phyloP scores from a whole-genome alignment of 108 stramenopile species.

The Nitzschia sp. region DNA sequence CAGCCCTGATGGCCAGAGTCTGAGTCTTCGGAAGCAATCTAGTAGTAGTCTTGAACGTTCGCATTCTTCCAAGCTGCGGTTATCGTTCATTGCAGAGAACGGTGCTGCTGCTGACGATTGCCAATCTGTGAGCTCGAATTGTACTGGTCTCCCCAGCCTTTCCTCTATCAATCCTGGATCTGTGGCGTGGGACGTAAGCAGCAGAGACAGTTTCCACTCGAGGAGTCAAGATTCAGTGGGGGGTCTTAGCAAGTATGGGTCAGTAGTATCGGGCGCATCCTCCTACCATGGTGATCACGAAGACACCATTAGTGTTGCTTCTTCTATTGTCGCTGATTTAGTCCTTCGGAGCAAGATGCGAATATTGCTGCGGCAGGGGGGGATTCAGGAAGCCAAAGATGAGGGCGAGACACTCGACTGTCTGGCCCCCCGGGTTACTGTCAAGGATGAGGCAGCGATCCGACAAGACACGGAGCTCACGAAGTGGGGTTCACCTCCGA shows the following conservation, averaged over 20 bases:
- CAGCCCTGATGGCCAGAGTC: too few relatives aligned
- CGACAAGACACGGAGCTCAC: not conserved
- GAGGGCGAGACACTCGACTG: not conserved
- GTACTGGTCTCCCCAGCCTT: conserved; percentile 6
- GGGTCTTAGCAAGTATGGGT: not conserved
- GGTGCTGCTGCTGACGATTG: not conserved
- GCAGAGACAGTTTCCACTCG: not conserved
- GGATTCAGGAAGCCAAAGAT: not conserved
- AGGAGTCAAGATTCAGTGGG: not conserved
- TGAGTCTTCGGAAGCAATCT: too few relatives aligned
- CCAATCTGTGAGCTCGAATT: not conserved
- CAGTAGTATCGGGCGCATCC: not conserved
- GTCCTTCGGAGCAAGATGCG: conserved; percentile 1
- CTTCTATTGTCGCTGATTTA: not conserved
- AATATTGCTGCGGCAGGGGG: not conserved
- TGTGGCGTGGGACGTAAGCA: not conserved
- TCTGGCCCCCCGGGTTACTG: not conserved
- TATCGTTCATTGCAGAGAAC: not conserved
- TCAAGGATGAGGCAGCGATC: not conserved
- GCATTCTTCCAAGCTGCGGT: too few relatives aligned
- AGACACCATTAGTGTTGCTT: not conserved
- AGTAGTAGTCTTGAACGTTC: too few relatives aligned
- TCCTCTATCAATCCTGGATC: conserved; percentile 10
- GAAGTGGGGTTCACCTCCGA: not conserved
- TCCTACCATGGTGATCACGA: not conserved